Evolutionary conservation across 495 filamentous ascomycete genomes (phyloP), one percentile per base, ranked within the genome.

Genomic region (Xylaria acuta): DNA sequence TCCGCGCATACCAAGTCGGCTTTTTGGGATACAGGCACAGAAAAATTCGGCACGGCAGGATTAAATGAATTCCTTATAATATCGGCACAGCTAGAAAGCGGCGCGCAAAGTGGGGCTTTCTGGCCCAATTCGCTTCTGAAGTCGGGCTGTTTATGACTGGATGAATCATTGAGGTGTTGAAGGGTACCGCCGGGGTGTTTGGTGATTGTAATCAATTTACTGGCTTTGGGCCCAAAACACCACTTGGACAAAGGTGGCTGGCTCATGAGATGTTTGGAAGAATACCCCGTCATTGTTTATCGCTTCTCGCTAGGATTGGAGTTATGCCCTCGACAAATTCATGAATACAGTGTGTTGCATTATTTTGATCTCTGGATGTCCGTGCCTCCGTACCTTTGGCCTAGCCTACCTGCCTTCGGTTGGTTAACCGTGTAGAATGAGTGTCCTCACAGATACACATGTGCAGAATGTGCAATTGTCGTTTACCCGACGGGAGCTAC

Each of bases 81-180:
- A 67, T 49, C 30, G 70, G 51, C 41, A 67, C 40, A 56, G 51
- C 70, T 72, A 72, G 70, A 72, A 41, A 60, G 34, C 63, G 70
- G 70, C 53, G 43, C 53, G 45, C 59, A 64, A 54, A 41, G 59
- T 25, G 49, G 43, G 69, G 7, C 22, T 47, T 45, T 54, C 38
- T 16, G 30, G 67, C 18, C 58, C 32, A 5, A 34, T 56, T 51
- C 38, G 36, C n/a, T 36, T 71, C 51, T 45, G 12, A n/a, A 56
- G 30, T 64, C 25, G 47, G 69, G 47, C 18, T 64, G 25, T 34
- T 45, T 40, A 32, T 64, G 25, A 71, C n/a, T 64, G 45, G 47
- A 25, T 56, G 59, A 25, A 43, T 64, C 14, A 64, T 40, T 53
- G 30, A n/a, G 67, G 41, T 49, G 41, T 38, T 53, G 68, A 64